These are phyloP conservation scores for Microcyclospora tardicrescens DNA, from an alignment of 2,329 filamentous ascomycete genomes.

Conservation along the genomic window DNA sequence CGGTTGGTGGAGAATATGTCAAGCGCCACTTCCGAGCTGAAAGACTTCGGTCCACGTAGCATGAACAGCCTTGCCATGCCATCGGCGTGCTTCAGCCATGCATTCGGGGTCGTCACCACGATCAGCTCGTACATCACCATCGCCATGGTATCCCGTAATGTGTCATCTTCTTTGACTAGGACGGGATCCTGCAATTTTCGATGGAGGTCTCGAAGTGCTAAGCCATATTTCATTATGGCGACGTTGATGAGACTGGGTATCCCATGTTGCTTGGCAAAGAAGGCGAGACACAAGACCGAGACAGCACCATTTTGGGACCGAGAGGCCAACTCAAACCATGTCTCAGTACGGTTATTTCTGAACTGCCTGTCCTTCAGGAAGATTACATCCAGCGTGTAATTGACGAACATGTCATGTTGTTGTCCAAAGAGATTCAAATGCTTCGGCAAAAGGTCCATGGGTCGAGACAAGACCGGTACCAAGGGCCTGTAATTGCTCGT, in stretches of 20 bases:
- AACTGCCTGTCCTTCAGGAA: background rate
- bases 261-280: background rate
- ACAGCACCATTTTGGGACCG: background rate
- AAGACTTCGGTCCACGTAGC: background rate
- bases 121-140: background rate
- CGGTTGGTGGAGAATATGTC: background rate
- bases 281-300: background rate
- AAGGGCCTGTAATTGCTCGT: no score
- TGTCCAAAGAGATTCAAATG: no score
- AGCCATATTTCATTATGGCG: background rate
- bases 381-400: background rate
- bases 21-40: background rate
- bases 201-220: background rate
- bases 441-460: background rate
- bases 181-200: background rate
- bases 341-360: background rate
- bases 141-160: background rate
- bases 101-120: background rate
- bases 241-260: no score
- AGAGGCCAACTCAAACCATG: background rate
- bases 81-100: background rate
- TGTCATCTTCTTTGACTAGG: background rate
- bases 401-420: background rate
- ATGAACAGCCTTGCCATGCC: background rate
- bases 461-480: no score